Evolutionary conservation across 1,139 yeast species (phyloP), one percentile per base, ranked within the genome.

Genomic region (Debaryomycetaceae sp.): DNA sequence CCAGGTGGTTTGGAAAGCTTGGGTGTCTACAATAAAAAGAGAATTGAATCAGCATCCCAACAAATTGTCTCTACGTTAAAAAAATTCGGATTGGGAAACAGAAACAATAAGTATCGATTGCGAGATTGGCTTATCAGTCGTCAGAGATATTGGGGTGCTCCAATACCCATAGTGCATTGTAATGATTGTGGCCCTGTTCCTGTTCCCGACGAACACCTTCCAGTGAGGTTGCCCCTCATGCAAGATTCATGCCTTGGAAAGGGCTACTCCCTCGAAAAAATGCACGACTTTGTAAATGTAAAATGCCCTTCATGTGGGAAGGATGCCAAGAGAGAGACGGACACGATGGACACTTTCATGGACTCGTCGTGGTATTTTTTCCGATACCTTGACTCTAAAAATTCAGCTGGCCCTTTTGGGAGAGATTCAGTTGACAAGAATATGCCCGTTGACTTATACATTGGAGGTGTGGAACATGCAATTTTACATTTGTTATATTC

Each of bases 71-170:
- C 69, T 1, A 58, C 67, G 14, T 67, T 91, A 27, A 64, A 63
- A 23, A 43, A 56, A 0, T 45, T 51, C 0, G 60, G 66, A 0
- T 46, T 64, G 2, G 97, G 93, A 0, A 53, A 64, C 1, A 50
- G 57, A 6, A 71, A 78, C 2, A 75, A 76, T 0, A 85, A 84
- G 49, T 85, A 75, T 57, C 78, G 83, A 54, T 69, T 93, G 33
- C 75, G 97, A 53, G 99, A 93, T 60, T 93, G 99, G 99, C 75
- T 93, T 34, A 86, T 93, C 38, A 85, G 95, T 58, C 80, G 99
- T 56, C 99, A 93, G 65, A 71, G 99, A 48, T 93, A 87, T 62
- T 93, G 99, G 99, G 99, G 99, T 27, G 95, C 98, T 0, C 99
- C 99, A 3, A 93, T 93, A 45, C 99, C 99, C 2, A 88, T 93